Evolutionary conservation across 1,139 yeast genomes (phyloP), one percentile per base, ranked within the genome.

Genomic region (Geotrichum europaeum): DNA sequence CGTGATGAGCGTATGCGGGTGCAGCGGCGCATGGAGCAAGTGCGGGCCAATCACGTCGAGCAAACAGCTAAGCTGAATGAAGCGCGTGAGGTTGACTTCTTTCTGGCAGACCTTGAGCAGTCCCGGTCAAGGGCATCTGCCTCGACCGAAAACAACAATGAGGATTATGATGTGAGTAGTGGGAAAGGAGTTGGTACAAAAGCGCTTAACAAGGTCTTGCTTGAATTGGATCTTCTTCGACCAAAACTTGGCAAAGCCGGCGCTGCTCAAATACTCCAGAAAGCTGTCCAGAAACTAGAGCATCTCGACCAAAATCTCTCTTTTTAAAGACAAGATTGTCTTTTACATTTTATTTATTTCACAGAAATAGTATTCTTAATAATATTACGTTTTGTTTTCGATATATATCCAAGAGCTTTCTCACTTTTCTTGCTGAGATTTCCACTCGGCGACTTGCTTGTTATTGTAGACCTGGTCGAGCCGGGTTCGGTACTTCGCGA

Each of bases 401-500:
- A 15, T n/a, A 34, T 34, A 13, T 13, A 4, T 34, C 12, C 9
- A 13, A 12, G 18, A 13, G n/a, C n/a, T 34, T 34, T 34, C n/a
- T 34, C n/a, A 34, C 5, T 34, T 34, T 34, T 2, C 6, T 18
- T 32, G 30, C 36, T 32, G 55, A 15, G 56, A 49, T 18, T 50
- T 25, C 67, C 67, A 65, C 18, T 58, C 62, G 6, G 32, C 45
- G 20, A 65, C 25, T 22, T 65, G 62, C 54, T 62, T 66, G 10
- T 57, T 55, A 15, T 59, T 52, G 57, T 73, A 72, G 24, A 70
- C 64, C 49, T 57, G 62, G 13, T 67, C 65, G 28, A 74, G 63
- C 62, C 58, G 58, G 18, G 68, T 59, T 4, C 59, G 53, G 60
- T 79, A 80, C 47, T 73, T 72, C 18, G 68, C 65, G 20, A 85